A percentile compares a stretch with the other conserved stretches of the same genome.
Conservation (phyloP, 805 yeast genomes). For the Saturnispora serradocipensis region DNA sequence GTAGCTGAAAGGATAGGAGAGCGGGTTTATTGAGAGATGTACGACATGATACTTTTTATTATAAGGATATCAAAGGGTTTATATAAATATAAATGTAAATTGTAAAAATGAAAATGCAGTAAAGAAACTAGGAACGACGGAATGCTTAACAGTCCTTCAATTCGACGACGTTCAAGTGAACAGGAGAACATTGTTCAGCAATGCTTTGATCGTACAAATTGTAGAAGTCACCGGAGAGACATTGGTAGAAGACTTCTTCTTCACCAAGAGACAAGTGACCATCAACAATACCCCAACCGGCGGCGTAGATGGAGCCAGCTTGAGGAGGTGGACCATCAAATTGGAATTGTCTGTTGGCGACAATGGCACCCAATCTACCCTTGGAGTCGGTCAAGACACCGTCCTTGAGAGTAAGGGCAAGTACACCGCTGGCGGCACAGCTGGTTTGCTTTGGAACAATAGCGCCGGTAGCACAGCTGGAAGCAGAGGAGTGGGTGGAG, state of each 20-base stretch:
- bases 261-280: conserved; percentile 44
- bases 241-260: conserved; percentile 40
- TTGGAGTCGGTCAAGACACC: conserved; percentile 37
- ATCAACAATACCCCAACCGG: conserved; percentile 41
- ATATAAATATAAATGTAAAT: neutral
- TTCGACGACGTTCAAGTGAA: conserved; percentile 35
- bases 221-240: conserved; percentile 49
- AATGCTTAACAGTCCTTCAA: conserved; percentile 27
- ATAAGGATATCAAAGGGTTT: neutral
- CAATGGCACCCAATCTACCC: conserved; percentile 51
- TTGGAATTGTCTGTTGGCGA: conserved; percentile 56
- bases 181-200: conserved; percentile 40
- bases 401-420: conserved; percentile 32
- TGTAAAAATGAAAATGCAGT: neutral
- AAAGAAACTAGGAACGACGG: neutral
- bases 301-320: conserved; percentile 46
- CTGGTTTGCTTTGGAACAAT: conserved; percentile 26
- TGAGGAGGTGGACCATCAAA: conserved; percentile 61
- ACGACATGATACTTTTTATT: neutral
- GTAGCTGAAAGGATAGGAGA: neutral
- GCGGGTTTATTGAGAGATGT: neutral
- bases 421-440: conserved; percentile 29
- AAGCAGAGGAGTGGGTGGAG: conserved; percentile 20
- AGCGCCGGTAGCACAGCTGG: conserved; percentile 18
- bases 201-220: conserved; percentile 44